Percentiles rank a stretch among this genome's conserved stretches.
phyloP scores from a whole-genome alignment of 164 flowering plant genomes.

The Umbilicus rupestris region DNA sequence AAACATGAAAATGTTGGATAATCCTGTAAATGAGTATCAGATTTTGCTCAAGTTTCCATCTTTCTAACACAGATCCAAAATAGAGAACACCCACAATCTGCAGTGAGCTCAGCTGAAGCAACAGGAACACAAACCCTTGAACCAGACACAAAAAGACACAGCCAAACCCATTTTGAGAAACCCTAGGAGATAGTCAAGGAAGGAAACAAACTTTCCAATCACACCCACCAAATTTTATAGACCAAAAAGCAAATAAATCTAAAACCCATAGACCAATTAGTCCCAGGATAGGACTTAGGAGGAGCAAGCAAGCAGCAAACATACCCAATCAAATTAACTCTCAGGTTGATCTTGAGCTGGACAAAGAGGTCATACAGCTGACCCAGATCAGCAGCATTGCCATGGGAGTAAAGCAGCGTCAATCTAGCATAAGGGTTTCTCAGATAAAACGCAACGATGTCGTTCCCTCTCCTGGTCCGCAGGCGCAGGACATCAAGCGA shows the following conservation, averaged over 20 bases:
- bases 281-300: neutral
- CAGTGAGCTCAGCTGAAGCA: neutral
- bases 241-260: neutral
- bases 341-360: slow-evolving; percentile 86
- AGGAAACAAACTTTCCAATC: neutral
- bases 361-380: slow-evolving; percentile 89
- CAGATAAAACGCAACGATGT: slow-evolving; percentile 74
- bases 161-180: neutral
- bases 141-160: neutral
- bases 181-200: neutral
- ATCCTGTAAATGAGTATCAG: neutral
- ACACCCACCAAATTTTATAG: neutral
- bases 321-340: slow-evolving; percentile 93
- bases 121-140: neutral
- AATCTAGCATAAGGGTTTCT: slow-evolving; percentile 77
- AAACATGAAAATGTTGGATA: neutral
- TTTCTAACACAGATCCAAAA: neutral
- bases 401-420: slow-evolving; percentile 87
- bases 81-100: neutral
- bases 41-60: neutral
- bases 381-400: slow-evolving; percentile 95
- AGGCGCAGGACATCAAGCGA: slow-evolving; percentile 58
- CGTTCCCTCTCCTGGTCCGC: slow-evolving; percentile 68
- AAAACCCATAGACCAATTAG: neutral
- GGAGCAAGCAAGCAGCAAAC: neutral